These are phyloP conservation scores for Fraxinus xanthoxyloides DNA, from an alignment of 305 asterid species.

Conservation along the genomic window DNA sequence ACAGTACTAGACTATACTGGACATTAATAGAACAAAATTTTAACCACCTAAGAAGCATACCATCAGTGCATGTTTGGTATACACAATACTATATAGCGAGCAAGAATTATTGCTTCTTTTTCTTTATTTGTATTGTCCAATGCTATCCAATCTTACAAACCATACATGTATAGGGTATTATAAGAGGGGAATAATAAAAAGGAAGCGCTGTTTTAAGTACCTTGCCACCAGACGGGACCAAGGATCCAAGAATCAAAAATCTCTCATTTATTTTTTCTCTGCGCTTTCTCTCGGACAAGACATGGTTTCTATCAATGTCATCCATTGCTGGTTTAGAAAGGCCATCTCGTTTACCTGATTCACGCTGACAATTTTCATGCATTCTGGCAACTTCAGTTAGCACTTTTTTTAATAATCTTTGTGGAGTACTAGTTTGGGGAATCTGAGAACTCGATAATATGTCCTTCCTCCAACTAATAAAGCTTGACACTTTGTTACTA, in stretches of 20 bases:
- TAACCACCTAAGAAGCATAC: not conserved
- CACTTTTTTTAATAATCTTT: constrained; percentile 65
- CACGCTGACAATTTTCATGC: constrained; percentile 41
- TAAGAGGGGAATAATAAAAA: not conserved
- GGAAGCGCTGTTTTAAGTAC: constrained; percentile 31
- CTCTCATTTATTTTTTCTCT: constrained; percentile 74
- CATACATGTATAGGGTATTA: not conserved
- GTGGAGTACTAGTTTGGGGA: constrained; percentile 34
- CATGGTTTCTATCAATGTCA: constrained; percentile 57
- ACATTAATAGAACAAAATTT: not conserved
- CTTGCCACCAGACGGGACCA: constrained; percentile 90
- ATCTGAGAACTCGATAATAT: constrained; percentile 3
- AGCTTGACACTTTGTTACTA: constrained; percentile 54
- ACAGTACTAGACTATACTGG: not conserved
- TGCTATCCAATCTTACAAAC: not conserved
- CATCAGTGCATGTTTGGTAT: not conserved
- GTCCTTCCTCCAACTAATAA: constrained; percentile 58
- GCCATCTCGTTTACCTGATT: constrained; percentile 31
- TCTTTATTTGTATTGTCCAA: not conserved
- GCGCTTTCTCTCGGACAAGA: constrained; percentile 70
- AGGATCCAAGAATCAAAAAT: constrained; percentile 62
- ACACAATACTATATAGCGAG: not conserved
- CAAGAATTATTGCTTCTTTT: not conserved
- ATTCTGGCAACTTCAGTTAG: constrained; percentile 63
- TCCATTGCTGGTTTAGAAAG: constrained; percentile 43